Base-by-base conservation (phyloP, 176 grass and related monocot genomes). In the bread wheat (Triticum aestivum) region DNA sequence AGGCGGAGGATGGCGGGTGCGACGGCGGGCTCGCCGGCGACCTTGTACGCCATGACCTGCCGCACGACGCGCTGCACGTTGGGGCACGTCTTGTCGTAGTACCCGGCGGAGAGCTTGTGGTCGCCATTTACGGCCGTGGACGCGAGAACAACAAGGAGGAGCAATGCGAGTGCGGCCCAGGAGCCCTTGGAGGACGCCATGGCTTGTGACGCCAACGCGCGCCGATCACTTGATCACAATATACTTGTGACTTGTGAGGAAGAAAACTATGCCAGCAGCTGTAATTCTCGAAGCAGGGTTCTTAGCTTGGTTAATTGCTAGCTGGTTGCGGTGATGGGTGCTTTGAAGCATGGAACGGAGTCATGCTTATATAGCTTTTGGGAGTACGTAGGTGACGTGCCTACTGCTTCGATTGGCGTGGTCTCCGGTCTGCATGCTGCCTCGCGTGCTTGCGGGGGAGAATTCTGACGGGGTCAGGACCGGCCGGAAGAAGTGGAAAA, bases 1-100 rank as follows among this genome's bases (percentile, higher is more conserved):
- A 96, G 94, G 62, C 94, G 89, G n/a, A 96, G 89, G 41, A 92
- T 32, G 32, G 95, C 93, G 17, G 95, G 90, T 0, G 86, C 90
- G 74, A 92, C 79, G 2, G 89, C 5, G 10, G 42, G 88, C 44
- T 92, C 69, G 18, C 39, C 61, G 4, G 33, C 32, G 61, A 94
- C 79, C 47, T 61, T 86, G 18, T 45, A 59, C 35, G 84, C 83
- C 69, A 94, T 76, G 3, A 91, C 88, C 9, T 63, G 67, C 45
- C 39, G 70, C 61, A 92, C 90, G 21, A 89, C 29, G 15, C 14
- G 26, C 10, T 89, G 69, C 11, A 70, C 35, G 18, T 39, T 63
- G 18, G 92, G 95, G 77, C 95, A 97, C 8, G 88, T 75, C 42
- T 29, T 63, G 10, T 87, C 74, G 77, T 97, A 97, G 84, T 90